These are phyloP conservation scores for Leccinum fallax DNA, from an alignment of 1,284 basidiomycete genomes.

Conservation along the genomic window DNA sequence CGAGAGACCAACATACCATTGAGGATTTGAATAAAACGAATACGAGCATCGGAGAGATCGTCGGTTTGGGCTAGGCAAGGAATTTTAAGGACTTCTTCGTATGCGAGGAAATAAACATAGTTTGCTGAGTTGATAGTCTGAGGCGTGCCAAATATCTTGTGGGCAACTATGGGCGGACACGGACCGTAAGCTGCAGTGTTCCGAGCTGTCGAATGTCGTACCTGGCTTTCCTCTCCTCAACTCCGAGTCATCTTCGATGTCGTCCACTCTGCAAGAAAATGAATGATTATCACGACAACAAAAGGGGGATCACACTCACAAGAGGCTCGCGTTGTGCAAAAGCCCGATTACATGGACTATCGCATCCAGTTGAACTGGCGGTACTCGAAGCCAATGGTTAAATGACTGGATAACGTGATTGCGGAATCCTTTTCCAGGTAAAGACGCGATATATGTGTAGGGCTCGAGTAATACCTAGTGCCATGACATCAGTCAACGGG, in stretches of 20 bases:
- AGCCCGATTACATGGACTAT: conserved; percentile 70
- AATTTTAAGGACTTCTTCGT: background rate
- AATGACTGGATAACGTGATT: conserved; percentile 89
- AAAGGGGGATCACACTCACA: conserved; percentile 13
- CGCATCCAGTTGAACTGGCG: conserved; percentile 61
- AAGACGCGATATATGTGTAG: conserved; percentile 84
- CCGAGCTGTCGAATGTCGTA: conserved; percentile 29
- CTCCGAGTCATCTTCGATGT: conserved; percentile 78
- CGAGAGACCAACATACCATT: background rate
- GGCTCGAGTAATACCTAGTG: conserved; percentile 76
- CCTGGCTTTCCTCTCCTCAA: conserved; percentile 74
- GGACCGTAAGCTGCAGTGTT: background rate
- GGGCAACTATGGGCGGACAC: conserved; percentile 55
- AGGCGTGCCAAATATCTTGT: conserved; percentile 80
- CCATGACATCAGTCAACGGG: background rate
- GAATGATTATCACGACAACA: background rate
- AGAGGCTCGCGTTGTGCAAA: conserved; percentile 89
- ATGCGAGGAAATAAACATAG: background rate
- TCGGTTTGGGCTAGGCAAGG: background rate
- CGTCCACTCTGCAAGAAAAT: conserved; percentile 3
- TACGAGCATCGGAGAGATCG: background rate
- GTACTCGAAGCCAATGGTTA: conserved; percentile 89
- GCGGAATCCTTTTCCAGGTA: conserved; percentile 87
- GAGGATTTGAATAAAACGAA: background rate
- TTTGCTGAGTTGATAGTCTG: conserved; percentile 48